A percentile compares a stretch with the other conserved stretches of the same genome.
Evolutionary conservation across 2,329 filamentous ascomycete species (phyloP).

Genomic region (Pyrenophora seminiperda): DNA sequence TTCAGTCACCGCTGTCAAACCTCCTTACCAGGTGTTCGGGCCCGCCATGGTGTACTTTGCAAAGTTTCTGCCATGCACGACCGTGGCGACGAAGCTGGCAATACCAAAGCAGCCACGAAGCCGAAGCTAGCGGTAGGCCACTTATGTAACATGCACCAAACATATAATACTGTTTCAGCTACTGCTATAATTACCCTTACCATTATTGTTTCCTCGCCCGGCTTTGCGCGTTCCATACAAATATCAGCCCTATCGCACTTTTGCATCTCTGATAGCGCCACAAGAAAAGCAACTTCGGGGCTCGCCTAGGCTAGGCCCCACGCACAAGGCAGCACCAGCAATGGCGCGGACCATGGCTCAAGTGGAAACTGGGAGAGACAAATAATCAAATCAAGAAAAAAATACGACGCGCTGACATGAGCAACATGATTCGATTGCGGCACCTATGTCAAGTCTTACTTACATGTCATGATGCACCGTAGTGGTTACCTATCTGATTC

Average conservation of each 20-base stretch:
- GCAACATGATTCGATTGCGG: conserved; percentile 23
- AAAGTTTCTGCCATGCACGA: conserved; percentile 20
- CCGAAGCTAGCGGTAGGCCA: neutral
- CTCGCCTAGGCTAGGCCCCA: conserved; percentile 29
- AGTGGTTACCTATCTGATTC: conserved; percentile 15
- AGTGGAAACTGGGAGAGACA: conserved; percentile 1
- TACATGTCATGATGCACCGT: conserved; percentile 14
- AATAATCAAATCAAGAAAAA: conserved; percentile 2
- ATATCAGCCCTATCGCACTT: conserved; percentile 4
- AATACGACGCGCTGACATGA: conserved; percentile 14
- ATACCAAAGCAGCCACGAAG: neutral
- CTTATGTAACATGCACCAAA: no score
- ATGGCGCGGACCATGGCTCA: conserved; percentile 2
- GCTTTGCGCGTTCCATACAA: no score
- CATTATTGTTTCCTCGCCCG: neutral
- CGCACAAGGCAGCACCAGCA: conserved; percentile 15
- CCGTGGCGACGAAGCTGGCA: conserved; percentile 4
- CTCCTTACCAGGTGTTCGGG: conserved; percentile 22
- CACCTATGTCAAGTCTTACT: conserved; percentile 15
- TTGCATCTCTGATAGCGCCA: neutral
- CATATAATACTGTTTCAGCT: neutral
- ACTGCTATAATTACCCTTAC: conserved; percentile 1
- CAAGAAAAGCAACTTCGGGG: conserved; percentile 30
- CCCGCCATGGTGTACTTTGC: conserved; percentile 12
- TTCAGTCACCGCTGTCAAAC: conserved; percentile 7